These are phyloP conservation scores for Penicillium macrosclerotiorum DNA, from an alignment of 495 filamentous ascomycete species.

Conservation along the genomic window DNA sequence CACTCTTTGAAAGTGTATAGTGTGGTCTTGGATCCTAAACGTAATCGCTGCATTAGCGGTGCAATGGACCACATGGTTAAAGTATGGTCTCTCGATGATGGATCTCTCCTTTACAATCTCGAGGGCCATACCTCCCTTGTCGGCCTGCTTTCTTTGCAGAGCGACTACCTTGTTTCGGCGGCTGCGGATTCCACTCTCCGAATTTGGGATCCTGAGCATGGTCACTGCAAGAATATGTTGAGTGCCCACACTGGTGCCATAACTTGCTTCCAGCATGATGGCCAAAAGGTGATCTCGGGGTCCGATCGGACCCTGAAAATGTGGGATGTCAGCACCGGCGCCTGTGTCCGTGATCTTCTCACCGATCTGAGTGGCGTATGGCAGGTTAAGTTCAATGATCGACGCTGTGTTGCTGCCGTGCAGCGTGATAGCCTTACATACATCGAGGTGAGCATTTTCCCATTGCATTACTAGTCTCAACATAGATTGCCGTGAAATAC, in stretches of 20 bases:
- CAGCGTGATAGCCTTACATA: slow-evolving; percentile 90
- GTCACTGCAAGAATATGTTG: slow-evolving; percentile 84
- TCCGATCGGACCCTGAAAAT: slow-evolving; percentile 96
- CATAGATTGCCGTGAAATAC: not conserved
- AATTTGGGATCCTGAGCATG: slow-evolving; percentile 96
- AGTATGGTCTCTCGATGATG: slow-evolving; percentile 95
- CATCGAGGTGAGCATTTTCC: slow-evolving; percentile 72
- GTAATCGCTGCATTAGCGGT: slow-evolving; percentile 94
- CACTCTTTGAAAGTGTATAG: slow-evolving; percentile 96
- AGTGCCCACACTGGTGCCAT: slow-evolving; percentile 96
- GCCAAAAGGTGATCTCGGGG: slow-evolving; percentile 92
- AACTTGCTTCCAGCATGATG: slow-evolving; percentile 98
- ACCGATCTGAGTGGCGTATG: slow-evolving; percentile 96
- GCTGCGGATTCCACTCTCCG: slow-evolving; percentile 92
- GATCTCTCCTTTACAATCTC: slow-evolving; percentile 79
- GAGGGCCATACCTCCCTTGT: slow-evolving; percentile 95
- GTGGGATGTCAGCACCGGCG: slow-evolving; percentile 93
- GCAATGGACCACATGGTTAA: slow-evolving; percentile 99
- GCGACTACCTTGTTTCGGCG: slow-evolving; percentile 88
- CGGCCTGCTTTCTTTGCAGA: slow-evolving; percentile 81
- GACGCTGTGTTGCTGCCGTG: slow-evolving; percentile 93
- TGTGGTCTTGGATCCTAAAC: slow-evolving; percentile 87
- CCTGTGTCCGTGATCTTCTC: slow-evolving; percentile 90
- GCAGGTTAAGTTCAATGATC: slow-evolving; percentile 97
- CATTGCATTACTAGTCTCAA: slow-evolving; percentile 13